Evolutionary conservation across 352 stramenopile genomes (phyloP), one percentile per base, ranked within the genome.

Genomic region (Phytophthora pinifolia): DNA sequence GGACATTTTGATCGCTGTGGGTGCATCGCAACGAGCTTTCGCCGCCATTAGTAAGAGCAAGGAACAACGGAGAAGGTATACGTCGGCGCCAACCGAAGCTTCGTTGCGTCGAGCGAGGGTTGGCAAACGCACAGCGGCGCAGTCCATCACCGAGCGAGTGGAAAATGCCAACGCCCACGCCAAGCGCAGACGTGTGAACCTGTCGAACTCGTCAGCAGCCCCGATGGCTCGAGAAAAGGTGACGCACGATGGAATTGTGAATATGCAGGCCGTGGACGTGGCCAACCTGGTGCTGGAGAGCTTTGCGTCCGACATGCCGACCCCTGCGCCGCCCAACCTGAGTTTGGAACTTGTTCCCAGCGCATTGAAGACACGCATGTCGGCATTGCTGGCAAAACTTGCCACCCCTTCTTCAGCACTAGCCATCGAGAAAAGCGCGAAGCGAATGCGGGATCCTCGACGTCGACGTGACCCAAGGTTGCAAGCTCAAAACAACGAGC

Each of bases 31-130:
- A 54, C 83, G 80, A 30, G 83, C 83, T 3, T 88, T 91, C 63
- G 69, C 78, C 29, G 83, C 83, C 3, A 83, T 89, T 61, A 89
- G 68, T 55, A 93, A 91, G 54, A 89, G 75, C 64, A 91, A 91
- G 50, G 76, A 88, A 39, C 78, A 81, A 30, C 72, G 83, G 4
- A 72, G 83, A 30, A 81, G 82, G 43, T 92, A 92, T 59, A 81
- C 88, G 8, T 82, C 76, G 13, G 80, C 80, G 17, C 80, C 80
- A 1, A 86, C 76, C 0, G 83, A 89, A 41, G 77, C 79, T 2
- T 86, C 80, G 20, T 54, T 93, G 42, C 74, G 76, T 9, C 70
- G 72, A 53, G 74, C 80, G 39, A 76, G 80, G 39, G 79, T 91
- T 36, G 74, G 78, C 18, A 91, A 88, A 54, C 78, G 80, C 22